phyloP scores from a whole-genome alignment of 805 yeast genomes.

The Candida ponderosae region DNA sequence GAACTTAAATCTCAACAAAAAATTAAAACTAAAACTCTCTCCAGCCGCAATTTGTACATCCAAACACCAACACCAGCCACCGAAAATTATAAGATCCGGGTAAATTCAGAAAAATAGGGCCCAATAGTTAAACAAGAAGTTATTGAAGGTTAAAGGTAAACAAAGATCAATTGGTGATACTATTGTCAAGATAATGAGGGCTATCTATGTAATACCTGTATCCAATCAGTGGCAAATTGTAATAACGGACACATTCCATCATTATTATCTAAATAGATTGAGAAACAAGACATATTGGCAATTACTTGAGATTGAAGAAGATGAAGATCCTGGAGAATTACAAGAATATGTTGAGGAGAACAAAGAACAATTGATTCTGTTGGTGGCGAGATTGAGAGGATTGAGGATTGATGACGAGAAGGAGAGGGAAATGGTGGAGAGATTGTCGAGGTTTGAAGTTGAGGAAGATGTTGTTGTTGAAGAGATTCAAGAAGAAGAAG shows the following conservation, averaged over 20 bases:
- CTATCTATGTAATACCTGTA: background rate
- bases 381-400: slow-evolving; percentile 32
- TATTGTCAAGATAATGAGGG: too few species aligned
- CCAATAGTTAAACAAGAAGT: too few species aligned
- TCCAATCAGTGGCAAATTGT: slow-evolving; percentile 27
- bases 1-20: too few species aligned
- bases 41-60: too few species aligned
- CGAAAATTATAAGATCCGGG: too few species aligned
- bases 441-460: too few species aligned
- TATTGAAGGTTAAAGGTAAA: too few species aligned
- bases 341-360: background rate
- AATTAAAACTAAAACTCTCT: too few species aligned
- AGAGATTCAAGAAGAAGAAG: slow-evolving; percentile 4
- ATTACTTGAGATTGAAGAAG: slow-evolving; percentile 22
- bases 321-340: background rate
- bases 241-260: slow-evolving; percentile 31
- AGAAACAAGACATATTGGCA: slow-evolving; percentile 27
- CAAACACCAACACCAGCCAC: too few species aligned
- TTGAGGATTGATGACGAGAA: slow-evolving; percentile 12
- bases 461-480: too few species aligned
- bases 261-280: slow-evolving; percentile 29
- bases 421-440: slow-evolving; percentile 3
- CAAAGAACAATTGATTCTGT: slow-evolving; percentile 18
- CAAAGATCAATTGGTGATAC: too few species aligned
- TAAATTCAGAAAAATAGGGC: too few species aligned